Evolutionary conservation across 805 yeast species (phyloP).

Genomic region (Candida sithepensis): DNA sequence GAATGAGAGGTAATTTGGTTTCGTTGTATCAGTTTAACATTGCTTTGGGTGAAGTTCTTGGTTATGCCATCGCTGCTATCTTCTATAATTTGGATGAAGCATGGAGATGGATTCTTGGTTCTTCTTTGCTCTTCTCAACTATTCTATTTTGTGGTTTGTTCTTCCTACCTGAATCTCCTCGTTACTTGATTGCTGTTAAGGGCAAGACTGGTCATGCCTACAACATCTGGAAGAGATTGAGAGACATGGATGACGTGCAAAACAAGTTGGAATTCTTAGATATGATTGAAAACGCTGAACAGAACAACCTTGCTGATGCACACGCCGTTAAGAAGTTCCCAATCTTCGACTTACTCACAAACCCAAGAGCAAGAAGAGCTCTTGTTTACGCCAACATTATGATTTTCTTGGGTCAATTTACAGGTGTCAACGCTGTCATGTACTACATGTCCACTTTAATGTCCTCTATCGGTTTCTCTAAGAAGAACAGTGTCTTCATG

Average conservation of each 20-base stretch:
- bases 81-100: constrained; percentile 53
- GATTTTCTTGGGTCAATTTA: constrained; percentile 60
- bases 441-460: constrained; percentile 61
- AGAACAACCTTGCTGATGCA: constrained; percentile 35
- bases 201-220: constrained; percentile 50
- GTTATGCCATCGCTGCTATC: constrained; percentile 61
- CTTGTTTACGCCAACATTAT: constrained; percentile 53
- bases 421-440: constrained; percentile 66
- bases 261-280: constrained; percentile 54
- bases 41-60: constrained; percentile 64
- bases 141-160: constrained; percentile 46
- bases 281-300: constrained; percentile 49
- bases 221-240: constrained; percentile 51
- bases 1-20: constrained; percentile 56
- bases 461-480: constrained; percentile 50
- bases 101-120: constrained; percentile 66
- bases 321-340: constrained; percentile 33
- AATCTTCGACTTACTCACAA: constrained; percentile 48
- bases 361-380: constrained; percentile 61
- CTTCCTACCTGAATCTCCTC: constrained; percentile 60
- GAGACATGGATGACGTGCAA: constrained; percentile 41
- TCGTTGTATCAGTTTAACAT: constrained; percentile 62
- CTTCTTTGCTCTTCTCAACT: constrained; percentile 57
- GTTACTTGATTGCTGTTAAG: constrained; percentile 50
- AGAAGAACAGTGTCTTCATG: constrained; percentile 55